These are phyloP conservation scores for Lyophyllum shimeji DNA, from an alignment of 768 basidiomycete species.

Conservation along the genomic window DNA sequence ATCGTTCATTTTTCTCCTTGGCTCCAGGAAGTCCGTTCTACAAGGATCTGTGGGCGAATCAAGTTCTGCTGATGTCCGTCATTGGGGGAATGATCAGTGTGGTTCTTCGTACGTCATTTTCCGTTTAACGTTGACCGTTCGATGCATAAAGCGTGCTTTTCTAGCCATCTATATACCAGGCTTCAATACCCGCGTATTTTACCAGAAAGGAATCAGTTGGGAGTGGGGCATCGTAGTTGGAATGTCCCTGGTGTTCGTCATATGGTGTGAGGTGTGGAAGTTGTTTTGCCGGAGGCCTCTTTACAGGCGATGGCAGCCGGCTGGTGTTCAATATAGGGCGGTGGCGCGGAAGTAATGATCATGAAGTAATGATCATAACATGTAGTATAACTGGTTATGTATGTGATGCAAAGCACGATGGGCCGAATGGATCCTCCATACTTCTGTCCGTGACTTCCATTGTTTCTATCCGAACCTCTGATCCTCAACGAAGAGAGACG, in stretches of 20 bases:
- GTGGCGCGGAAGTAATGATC: too few species aligned
- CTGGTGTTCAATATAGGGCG: too few species aligned
- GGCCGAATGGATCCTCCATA: too few species aligned
- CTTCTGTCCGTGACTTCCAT: too few species aligned
- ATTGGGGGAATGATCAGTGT: slow-evolving; percentile 35
- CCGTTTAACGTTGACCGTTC: not conserved
- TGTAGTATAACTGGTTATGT: too few species aligned
- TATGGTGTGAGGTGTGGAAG: slow-evolving; percentile 41
- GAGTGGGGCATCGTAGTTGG: slow-evolving; percentile 25
- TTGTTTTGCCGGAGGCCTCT: slow-evolving; percentile 19
- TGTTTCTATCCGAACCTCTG: too few species aligned
- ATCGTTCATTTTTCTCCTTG: slow-evolving; percentile 36
- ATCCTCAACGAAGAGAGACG: too few species aligned
- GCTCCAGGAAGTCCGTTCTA: slow-evolving; percentile 24
- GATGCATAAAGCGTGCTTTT: not conserved
- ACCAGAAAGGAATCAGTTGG: slow-evolving; percentile 21
- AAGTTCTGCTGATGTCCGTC: too few species aligned
- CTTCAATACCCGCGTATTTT: slow-evolving; percentile 36
- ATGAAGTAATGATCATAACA: too few species aligned
- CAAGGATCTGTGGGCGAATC: slow-evolving; percentile 29
- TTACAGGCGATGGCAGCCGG: too few species aligned
- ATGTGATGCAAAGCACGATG: too few species aligned
- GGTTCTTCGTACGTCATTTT: slow-evolving; percentile 30
- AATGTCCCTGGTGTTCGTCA: slow-evolving; percentile 34
- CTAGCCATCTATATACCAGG: slow-evolving; percentile 34